Evolutionary conservation across 352 stramenopile species (phyloP), one percentile per base, ranked within the genome.

Genomic region (Pythium brassicae): DNA sequence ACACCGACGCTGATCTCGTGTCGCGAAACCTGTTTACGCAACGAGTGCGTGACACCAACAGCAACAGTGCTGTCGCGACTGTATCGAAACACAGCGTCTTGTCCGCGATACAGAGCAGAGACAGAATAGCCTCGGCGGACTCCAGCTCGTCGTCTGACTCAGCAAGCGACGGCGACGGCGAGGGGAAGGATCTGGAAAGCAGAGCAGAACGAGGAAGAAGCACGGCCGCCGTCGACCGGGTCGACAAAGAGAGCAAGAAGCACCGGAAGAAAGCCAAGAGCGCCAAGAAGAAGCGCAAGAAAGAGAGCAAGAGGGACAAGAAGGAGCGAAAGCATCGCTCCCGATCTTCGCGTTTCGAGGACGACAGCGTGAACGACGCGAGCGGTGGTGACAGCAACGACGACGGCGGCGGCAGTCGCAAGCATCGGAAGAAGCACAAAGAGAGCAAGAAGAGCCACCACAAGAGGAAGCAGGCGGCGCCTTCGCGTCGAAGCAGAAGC

Each of bases 271-370:
- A 49, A 17, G 40, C 50, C 15, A 57, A 59, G 34, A 52, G 17
- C 17, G 44, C 20, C 25, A 42, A 44, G n/a, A 56, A 52, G n/a
- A 67, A 61, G 42, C 23, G 59, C 32, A 56, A 52, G 4, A 49
- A 52, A 23, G 58, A 58, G 37, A 65, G 55, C 42, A 62, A 57
- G 29, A 29, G 61, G 6, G 44, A 68, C 50, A 65, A 65, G 56
- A 66, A 62, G 22, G 61, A 72, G 22, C 71, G 71, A 25, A 77
- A 76, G n/a, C 62, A 69, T 50, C 73, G 65, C 20, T 65, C 73
- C 19, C 69, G 58, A 19, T 67, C 62, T 11, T 75, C 65, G 14
- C 43, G 51, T 19, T 9, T 44, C 39, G 25, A 61, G 5, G 63
- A 66, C 39, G 34, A 61, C 3, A 62, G 66, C 23, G 53, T n/a